Conservation (phyloP, 495 filamentous ascomycete genomes). For the Aspergillus leporis region DNA sequence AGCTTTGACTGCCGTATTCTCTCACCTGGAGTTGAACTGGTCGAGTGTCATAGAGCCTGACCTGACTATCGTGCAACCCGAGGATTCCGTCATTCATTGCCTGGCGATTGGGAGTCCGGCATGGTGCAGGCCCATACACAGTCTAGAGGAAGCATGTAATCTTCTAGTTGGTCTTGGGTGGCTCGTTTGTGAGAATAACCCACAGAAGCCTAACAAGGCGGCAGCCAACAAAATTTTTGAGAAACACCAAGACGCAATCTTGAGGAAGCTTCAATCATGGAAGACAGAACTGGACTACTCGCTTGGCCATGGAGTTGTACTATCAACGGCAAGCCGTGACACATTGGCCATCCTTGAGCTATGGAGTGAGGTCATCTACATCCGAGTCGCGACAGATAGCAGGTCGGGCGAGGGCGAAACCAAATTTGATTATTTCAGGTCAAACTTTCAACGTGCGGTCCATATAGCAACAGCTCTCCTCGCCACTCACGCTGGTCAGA, state of each 20-base stretch:
- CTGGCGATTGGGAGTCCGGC: neutral
- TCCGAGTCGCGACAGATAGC: constrained; percentile 12
- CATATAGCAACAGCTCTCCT: constrained; percentile 11
- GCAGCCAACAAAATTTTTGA: neutral
- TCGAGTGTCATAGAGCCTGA: neutral
- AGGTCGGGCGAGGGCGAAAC: constrained; percentile 1
- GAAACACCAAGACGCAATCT: constrained; percentile 6
- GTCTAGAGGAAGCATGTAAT: neutral
- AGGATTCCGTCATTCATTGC: neutral
- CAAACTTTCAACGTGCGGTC: constrained; percentile 12
- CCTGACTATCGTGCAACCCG: neutral
- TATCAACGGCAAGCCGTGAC: neutral
- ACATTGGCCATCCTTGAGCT: constrained; percentile 13
- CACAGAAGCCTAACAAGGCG: neutral
- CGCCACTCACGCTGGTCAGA: neutral
- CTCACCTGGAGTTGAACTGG: constrained; percentile 1
- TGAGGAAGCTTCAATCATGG: constrained; percentile 11
- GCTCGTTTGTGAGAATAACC: constrained; percentile 4
- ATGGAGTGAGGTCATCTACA: constrained; percentile 16
- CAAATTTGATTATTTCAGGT: constrained; percentile 12
- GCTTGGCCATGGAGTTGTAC: neutral
- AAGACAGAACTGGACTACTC: constrained; percentile 3
- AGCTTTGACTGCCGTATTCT: neutral
- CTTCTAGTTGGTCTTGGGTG: constrained; percentile 7
- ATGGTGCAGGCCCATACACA: neutral